A percentile compares a stretch with the other conserved stretches of the same genome.
Evolutionary conservation across 345 rosid species (phyloP).

Genomic region (Salix udensis): DNA sequence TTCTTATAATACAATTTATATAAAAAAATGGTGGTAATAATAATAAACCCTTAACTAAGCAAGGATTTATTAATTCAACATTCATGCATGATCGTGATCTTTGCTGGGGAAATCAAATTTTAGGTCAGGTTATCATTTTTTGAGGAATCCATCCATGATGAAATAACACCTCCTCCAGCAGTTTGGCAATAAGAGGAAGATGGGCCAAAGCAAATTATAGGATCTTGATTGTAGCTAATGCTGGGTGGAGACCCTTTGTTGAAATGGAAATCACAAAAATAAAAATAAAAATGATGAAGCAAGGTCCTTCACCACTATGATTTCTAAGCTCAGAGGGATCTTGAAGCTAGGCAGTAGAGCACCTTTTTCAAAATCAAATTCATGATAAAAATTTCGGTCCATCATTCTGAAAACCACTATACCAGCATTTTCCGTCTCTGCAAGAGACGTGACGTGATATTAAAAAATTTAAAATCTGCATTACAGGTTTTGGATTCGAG

Average conservation of each 20-base stretch:
- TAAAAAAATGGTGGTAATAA: background rate
- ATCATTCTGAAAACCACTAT: constrained; percentile 10
- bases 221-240: constrained; percentile 20
- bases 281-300: constrained; percentile 12
- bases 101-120: background rate
- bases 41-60: background rate
- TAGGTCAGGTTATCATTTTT: background rate
- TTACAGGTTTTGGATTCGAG: rapidly evolving
- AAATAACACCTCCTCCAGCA: background rate
- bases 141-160: background rate
- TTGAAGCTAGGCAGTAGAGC: constrained; percentile 6
- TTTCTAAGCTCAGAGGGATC: background rate
- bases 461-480: too few species aligned
- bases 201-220: constrained; percentile 7
- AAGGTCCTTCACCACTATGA: constrained; percentile 9
- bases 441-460: too few species aligned
- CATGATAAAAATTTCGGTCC: background rate
- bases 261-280: constrained; percentile 7
- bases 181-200: background rate
- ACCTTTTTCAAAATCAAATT: background rate
- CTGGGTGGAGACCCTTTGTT: constrained; percentile 19
- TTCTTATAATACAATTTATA: background rate
- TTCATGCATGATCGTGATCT: background rate
- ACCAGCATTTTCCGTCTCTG: background rate
- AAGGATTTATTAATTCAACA: background rate